Evolutionary conservation across 2,329 filamentous ascomycete genomes (phyloP).

Genomic region (Pestalotiopsis sp.): DNA sequence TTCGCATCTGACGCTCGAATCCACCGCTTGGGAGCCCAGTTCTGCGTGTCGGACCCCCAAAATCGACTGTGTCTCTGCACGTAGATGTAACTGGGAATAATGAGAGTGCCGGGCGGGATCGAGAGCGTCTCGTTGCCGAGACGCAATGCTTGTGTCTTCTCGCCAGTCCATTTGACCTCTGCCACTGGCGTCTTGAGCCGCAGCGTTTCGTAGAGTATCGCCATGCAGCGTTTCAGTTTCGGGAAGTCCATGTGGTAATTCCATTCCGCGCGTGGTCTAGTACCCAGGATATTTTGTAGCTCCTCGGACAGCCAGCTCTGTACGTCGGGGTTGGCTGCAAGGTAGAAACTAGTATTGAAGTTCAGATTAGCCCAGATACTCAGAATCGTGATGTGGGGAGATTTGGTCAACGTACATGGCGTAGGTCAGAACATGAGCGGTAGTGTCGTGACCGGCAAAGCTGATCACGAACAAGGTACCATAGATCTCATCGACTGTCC

Average conservation of each 20-base stretch:
- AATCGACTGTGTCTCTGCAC: conserved; percentile 26
- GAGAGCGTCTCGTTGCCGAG: conserved; percentile 20
- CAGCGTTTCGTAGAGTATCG: conserved; percentile 44
- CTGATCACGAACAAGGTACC: too few relatives aligned
- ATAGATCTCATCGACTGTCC: too few relatives aligned
- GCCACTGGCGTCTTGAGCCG: conserved; percentile 41
- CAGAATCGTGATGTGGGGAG: too few relatives aligned
- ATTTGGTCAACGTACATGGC: too few relatives aligned
- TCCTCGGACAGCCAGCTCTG: too few relatives aligned
- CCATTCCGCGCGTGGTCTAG: neutral
- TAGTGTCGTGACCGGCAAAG: too few relatives aligned
- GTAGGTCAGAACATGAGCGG: too few relatives aligned
- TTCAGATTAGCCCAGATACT: too few relatives aligned
- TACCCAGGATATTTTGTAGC: too few relatives aligned
- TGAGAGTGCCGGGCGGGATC: conserved; percentile 25
- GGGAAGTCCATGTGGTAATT: conserved; percentile 41
- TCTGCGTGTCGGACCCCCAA: conserved; percentile 29
- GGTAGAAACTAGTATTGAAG: too few relatives aligned
- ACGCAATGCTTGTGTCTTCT: conserved; percentile 16
- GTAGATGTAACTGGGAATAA: conserved; percentile 21
- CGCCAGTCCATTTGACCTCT: conserved; percentile 26
- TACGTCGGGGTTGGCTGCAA: too few relatives aligned
- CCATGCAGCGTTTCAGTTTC: conserved; percentile 40
- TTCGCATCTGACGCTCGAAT: conserved; percentile 15
- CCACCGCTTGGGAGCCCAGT: conserved; percentile 29